phyloP scores from a whole-genome alignment of 176 grass and related monocot species.

The Neostapfia colusana region DNA sequence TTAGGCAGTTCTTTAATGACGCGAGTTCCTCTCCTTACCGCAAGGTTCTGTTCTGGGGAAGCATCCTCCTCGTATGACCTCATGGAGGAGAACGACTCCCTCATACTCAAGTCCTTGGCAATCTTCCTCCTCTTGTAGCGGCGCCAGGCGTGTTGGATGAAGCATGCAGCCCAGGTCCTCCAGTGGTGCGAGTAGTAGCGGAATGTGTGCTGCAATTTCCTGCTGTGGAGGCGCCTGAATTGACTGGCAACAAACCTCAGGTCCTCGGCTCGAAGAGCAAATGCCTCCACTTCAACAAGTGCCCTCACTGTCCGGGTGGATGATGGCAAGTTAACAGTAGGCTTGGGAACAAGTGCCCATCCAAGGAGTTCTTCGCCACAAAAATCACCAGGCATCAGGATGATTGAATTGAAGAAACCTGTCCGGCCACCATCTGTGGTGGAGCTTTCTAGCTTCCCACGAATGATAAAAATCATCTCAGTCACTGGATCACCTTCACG shows the following conservation, averaged over 20 bases:
- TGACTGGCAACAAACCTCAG: constrained; percentile 93
- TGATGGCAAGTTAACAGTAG: constrained; percentile 70
- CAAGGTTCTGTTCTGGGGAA: constrained; percentile 37
- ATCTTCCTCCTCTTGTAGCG: constrained; percentile 69
- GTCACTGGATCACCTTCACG: constrained; percentile 94
- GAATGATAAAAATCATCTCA: constrained; percentile 95
- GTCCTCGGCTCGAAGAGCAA: constrained; percentile 75
- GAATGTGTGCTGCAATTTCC: constrained; percentile 88
- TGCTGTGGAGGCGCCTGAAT: constrained; percentile 91
- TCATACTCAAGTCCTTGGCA: constrained; percentile 70
- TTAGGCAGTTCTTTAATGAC: constrained; percentile 57
- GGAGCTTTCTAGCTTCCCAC: constrained; percentile 88
- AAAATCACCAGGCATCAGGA: constrained; percentile 73
- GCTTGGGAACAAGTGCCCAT: constrained; percentile 84
- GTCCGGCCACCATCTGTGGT: constrained; percentile 89
- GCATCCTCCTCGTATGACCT: constrained; percentile 44
- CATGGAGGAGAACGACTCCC: constrained; percentile 63
- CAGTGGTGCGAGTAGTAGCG: constrained; percentile 91
- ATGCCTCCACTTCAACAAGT: constrained; percentile 83
- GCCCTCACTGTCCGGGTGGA: constrained; percentile 78
- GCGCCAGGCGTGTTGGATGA: constrained; percentile 82
- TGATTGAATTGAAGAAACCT: constrained; percentile 92
- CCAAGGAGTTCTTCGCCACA: constrained; percentile 82
- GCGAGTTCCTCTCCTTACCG: constrained; percentile 53
- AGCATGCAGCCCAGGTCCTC: constrained; percentile 79